phyloP scores from a whole-genome alignment of 352 stramenopile genomes.

The Globisporangium cederbergense region DNA sequence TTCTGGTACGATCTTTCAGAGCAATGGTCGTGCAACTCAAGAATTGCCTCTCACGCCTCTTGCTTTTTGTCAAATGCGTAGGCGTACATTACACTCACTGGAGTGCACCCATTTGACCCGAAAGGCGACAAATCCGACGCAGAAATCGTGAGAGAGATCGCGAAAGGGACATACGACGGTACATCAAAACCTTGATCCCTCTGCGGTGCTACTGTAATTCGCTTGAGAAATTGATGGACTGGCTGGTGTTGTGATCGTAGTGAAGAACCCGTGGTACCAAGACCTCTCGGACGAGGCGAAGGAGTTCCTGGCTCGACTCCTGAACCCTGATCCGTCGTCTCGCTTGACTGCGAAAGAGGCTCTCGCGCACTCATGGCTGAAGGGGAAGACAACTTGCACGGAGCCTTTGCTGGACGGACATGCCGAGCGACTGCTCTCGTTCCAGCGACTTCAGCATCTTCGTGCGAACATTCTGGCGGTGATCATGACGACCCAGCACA shows the following conservation, averaged over 20 bases:
- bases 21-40: not conserved
- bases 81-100: conserved; percentile 74
- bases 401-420: conserved; percentile 49
- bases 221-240: not conserved
- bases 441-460: conserved; percentile 67
- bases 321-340: conserved; percentile 44
- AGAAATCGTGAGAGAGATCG: conserved; percentile 63
- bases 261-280: conserved; percentile 68
- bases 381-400: conserved; percentile 33
- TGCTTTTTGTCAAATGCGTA: conserved; percentile 9
- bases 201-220: not conserved
- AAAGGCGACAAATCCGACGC: conserved; percentile 67
- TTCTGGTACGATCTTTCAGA: conserved; percentile 34
- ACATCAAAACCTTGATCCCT: not conserved
- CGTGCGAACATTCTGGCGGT: conserved; percentile 75
- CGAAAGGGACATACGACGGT: conserved; percentile 61
- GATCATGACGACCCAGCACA: conserved; percentile 62
- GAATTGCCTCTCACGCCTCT: not conserved
- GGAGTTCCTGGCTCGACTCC: conserved; percentile 47
- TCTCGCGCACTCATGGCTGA: conserved; percentile 61
- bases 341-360: conserved; percentile 57
- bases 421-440: conserved; percentile 46
- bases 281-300: conserved; percentile 55
- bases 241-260: conserved; percentile 19
- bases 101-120: conserved; percentile 74